Evolutionary conservation across 371 early-diverging fungal species (phyloP), one percentile per base, ranked within the genome.

Genomic region (Rhizopus arrhizus): DNA sequence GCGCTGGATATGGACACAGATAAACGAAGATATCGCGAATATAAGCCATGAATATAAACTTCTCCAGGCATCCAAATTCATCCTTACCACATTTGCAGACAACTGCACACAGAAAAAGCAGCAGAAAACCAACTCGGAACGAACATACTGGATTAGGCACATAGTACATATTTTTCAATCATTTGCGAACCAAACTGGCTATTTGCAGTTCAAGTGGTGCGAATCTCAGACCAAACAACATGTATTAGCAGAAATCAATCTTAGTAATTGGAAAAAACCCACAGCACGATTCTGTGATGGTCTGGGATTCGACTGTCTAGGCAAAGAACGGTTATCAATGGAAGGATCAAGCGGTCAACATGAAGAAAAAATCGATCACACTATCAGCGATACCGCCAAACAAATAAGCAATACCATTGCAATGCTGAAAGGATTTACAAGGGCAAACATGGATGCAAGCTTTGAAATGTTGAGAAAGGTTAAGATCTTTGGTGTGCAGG

Each of bases 301-400:
- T 41, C 58, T 58, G 11, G 58, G 58, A 49, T 62, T 55, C 12
- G 32, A 48, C 11, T 57, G 56, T 53, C 51, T 29, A 55, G 55
- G 43, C 29, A 56, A 42, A 32, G 62, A 56, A 22, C 52, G 54
- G 35, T 31, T 59, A 45, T 54, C 40, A 35, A 59, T 64, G 59
- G 65, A 64, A 59, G 65, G 65, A 33, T 64, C 59, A 22, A 55
- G 48, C 16, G 59, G 56, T 16, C 65, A 64, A 47, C 49, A 56
- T 43, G 54, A 59, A 50, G 59, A 58, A 59, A 59, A 41, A 55
- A 55, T 59, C 41, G 33, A 46, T 48, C 59, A 59, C 38, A 64
- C 65, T 40, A 55, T 59, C 36, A 55, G 59, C 32, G 59, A 56
- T 47, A 64, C 59, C 52, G 34, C 55, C 51, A 64, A 59, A 55